Evolutionary conservation across 2,329 filamentous ascomycete genomes (phyloP), one percentile per base, ranked within the genome.

Genomic region (Penicillium sp.): DNA sequence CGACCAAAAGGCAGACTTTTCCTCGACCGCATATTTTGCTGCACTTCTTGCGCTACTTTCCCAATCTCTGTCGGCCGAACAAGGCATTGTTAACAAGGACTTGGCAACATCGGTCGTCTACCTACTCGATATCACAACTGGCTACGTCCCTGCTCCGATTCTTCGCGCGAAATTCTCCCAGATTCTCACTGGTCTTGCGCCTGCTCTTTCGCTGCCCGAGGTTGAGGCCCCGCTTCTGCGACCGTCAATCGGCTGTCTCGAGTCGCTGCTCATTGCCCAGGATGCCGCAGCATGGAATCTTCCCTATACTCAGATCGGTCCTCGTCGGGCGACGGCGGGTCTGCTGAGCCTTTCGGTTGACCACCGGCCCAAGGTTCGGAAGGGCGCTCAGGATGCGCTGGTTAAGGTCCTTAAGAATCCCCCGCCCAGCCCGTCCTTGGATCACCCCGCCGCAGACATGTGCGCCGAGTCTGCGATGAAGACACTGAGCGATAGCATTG

Each of bases 391-490:
- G 69, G 92, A 97, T 65, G 89, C 91, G 2, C 72, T 98, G 58
- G 84, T 85, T 46, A 88, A 86, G 56, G 84, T 98, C 4, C 79
- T 98, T 50, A 85, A 86, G 69, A 87, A 84, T 53, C 88, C 90
- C 7, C 93, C 93, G 0, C 91, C 92, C 0, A 95, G 89, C 56
- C 93, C 93, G 1, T 91, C 89, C 3, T 74, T 96, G 53, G 93
- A 98, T 59, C 93, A 98, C 66, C 93, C 93, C 1, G 93, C 90
- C 24, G 88, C 92, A 41, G 91, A 95, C 66, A 92, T 97, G 84
- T 97, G 92, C 73, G 93, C 93, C 15, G 89, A 95, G 70, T 91
- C 88, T 24, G 89, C 89, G 20, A 79, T 96, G 72, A 83, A 84
- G 70, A 90, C 86, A 67, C 75, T 97, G 55, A 81, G 84, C 59